These are phyloP conservation scores for Petunia axillaris DNA, from an alignment of 257 asterid genomes.

Conservation along the genomic window DNA sequence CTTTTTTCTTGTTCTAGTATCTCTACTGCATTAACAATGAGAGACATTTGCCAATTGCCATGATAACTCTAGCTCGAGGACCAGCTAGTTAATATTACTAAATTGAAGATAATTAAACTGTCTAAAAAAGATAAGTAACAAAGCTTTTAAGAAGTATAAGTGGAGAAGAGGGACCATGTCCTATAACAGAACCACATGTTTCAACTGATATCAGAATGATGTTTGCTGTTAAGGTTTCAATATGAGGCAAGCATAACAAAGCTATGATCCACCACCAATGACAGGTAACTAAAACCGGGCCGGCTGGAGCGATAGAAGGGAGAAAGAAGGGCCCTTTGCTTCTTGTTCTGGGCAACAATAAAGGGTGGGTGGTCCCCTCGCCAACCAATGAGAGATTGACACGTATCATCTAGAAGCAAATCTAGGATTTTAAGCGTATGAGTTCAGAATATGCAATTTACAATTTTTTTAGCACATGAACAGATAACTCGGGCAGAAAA, in stretches of 20 bases:
- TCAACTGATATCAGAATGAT: constrained; percentile 23
- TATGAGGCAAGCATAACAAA: constrained; percentile 26
- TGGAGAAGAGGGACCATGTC: constrained; percentile 37
- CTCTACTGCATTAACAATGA: neutral
- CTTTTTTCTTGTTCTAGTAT: constrained; percentile 20
- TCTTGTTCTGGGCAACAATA: constrained; percentile 5
- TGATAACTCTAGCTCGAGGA: no score
- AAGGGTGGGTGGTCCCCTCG: neutral
- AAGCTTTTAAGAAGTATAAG: neutral
- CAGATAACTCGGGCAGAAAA: neutral
- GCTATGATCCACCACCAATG: constrained; percentile 32
- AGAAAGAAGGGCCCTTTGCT: constrained; percentile 3
- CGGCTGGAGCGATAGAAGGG: neutral
- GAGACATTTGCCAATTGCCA: neutral
- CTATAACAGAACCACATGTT: constrained; percentile 25
- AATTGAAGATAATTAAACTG: neutral
- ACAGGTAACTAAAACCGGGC: constrained; percentile 28
- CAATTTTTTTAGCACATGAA: no score
- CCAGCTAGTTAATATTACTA: neutral
- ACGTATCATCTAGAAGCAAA: neutral
- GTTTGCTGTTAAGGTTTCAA: constrained; percentile 41
- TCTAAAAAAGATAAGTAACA: neutral
- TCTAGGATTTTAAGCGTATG: neutral
- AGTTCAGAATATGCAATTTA: neutral
- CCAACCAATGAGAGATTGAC: neutral